Conservation (phyloP, 2,329 filamentous ascomycete genomes). For the Metarhizium robertsii region DNA sequence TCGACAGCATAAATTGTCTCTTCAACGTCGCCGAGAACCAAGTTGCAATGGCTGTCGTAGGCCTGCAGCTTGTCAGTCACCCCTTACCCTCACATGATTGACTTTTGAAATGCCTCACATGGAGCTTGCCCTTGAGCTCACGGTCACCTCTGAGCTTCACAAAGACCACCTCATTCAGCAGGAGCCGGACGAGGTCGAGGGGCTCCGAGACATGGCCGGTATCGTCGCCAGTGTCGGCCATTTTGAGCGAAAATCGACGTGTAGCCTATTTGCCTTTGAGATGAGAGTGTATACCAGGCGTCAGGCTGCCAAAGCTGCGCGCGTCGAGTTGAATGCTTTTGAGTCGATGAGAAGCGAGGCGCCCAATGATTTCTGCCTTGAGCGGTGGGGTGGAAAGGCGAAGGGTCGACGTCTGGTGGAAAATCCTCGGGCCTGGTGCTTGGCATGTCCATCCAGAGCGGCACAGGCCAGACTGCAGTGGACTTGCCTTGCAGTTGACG, state of each 20-base stretch:
- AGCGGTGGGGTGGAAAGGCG: neutral
- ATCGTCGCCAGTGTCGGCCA: slow-evolving; percentile 78
- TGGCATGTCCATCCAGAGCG: neutral
- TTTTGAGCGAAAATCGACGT: slow-evolving; percentile 24
- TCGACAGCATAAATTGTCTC: slow-evolving; percentile 94
- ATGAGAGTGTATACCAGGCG: neutral
- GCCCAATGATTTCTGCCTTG: neutral
- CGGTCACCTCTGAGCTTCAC: slow-evolving; percentile 94
- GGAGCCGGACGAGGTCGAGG: slow-evolving; percentile 88
- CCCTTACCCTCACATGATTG: neutral
- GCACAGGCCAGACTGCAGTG: too few species aligned
- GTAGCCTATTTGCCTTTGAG: neutral
- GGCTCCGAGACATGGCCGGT: slow-evolving; percentile 73
- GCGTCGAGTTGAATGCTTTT: neutral
- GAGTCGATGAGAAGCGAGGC: neutral
- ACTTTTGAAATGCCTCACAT: slow-evolving; percentile 44
- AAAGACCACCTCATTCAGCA: slow-evolving; percentile 92
- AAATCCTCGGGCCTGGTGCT: neutral
- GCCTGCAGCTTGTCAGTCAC: slow-evolving; percentile 46
- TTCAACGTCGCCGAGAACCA: slow-evolving; percentile 91
- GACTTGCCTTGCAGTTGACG: too few species aligned
- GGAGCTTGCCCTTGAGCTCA: slow-evolving; percentile 88
- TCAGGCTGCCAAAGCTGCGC: neutral
- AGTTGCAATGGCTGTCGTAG: slow-evolving; percentile 96
- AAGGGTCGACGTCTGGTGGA: neutral